Evolutionary conservation across 192 early-diverging fungal species (phyloP).

Genomic region (Podila verticillata): DNA sequence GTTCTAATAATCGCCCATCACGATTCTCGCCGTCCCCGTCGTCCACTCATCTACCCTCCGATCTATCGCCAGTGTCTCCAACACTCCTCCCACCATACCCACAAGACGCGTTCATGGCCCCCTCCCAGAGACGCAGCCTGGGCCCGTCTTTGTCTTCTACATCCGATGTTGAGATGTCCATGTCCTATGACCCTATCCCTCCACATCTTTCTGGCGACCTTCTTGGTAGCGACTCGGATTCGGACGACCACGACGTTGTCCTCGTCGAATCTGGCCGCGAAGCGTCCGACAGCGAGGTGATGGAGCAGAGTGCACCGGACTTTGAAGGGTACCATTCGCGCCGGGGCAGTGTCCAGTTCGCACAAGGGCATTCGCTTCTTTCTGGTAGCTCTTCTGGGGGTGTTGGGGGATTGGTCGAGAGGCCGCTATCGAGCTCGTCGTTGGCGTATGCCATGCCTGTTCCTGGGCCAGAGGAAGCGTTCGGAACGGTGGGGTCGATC

Average conservation of each 20-base stretch:
- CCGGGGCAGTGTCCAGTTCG: slow-evolving; percentile 32
- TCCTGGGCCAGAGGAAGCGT: background rate
- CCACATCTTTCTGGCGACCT: background rate
- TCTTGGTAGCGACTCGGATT: background rate
- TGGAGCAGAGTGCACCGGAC: slow-evolving; percentile 42
- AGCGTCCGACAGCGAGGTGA: slow-evolving; percentile 35
- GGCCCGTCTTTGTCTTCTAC: background rate
- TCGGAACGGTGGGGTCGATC: background rate
- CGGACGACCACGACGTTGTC: slow-evolving; percentile 21
- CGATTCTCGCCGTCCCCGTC: background rate
- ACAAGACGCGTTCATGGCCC: background rate
- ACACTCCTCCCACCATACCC: background rate
- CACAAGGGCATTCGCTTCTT: background rate
- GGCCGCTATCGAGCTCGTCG: background rate
- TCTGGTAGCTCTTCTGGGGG: too few relatives aligned
- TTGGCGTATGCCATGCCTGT: background rate
- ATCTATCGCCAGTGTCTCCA: background rate
- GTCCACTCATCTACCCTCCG: background rate
- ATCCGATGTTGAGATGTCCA: background rate
- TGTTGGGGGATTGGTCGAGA: too few relatives aligned
- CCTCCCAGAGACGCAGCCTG: background rate
- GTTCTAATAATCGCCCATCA: background rate
- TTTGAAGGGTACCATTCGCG: slow-evolving; percentile 43
- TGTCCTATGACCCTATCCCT: background rate
- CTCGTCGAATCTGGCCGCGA: slow-evolving; percentile 36